These are phyloP conservation scores for Alternaria arborescens DNA, from an alignment of 2,329 filamentous ascomycete species.

Conservation along the genomic window DNA sequence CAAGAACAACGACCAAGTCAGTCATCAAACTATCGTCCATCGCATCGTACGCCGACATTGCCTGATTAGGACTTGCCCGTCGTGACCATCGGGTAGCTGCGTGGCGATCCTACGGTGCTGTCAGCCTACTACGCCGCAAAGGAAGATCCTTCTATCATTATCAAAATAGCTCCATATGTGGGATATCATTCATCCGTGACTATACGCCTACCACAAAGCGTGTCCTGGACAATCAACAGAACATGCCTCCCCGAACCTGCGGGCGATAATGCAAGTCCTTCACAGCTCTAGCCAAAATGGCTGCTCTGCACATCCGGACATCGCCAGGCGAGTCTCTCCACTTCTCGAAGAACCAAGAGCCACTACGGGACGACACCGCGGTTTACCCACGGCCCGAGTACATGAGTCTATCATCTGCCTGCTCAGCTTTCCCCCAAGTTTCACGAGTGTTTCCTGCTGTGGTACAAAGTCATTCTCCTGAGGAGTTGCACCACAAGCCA, in stretches of 20 bases:
- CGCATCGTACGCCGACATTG: constrained; percentile 3
- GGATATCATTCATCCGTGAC: not conserved
- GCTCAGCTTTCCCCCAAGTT: constrained; percentile 4
- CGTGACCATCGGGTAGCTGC: constrained; percentile 11
- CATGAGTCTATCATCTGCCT: not conserved
- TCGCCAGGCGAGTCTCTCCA: not conserved
- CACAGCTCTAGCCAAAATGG: not conserved
- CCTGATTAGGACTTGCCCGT: constrained; percentile 12
- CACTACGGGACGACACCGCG: constrained; percentile 4
- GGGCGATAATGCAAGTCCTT: constrained; percentile 1
- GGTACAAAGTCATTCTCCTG: constrained; percentile 10
- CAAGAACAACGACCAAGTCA: constrained; percentile 2
- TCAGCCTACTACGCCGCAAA: constrained; percentile 6
- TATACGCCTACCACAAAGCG: not conserved
- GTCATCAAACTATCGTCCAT: constrained; percentile 8
- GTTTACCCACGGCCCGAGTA: constrained; percentile 9
- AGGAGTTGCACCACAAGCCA: constrained; percentile 10
- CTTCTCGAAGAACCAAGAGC: not conserved
- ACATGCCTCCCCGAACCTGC: not conserved
- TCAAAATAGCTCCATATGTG: constrained; percentile 7
- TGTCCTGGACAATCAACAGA: constrained; percentile 1
- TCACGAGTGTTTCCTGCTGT: constrained; percentile 17
- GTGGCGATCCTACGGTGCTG: constrained; percentile 11
- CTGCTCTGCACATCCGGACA: not conserved
- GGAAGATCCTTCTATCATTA: constrained; percentile 2